phyloP scores from a whole-genome alignment of 192 early-diverging fungal species.

The Backusella australiensis region DNA sequence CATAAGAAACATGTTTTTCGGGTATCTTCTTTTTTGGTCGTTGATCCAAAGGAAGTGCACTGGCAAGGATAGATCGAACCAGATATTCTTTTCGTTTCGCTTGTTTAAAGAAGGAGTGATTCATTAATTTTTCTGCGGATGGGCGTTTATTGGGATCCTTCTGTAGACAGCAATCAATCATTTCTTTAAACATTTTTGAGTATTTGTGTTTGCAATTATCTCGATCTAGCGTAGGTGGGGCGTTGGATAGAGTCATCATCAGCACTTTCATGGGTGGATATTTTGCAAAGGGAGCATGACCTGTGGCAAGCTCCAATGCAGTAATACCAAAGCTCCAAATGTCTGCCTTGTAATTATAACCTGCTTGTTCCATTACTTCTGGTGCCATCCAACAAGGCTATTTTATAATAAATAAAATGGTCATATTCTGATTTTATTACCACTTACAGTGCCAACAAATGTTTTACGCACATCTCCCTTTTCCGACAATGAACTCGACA shows the following conservation, averaged over 20 bases:
- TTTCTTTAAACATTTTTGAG: slow-evolving; percentile 76
- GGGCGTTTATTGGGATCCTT: slow-evolving; percentile 79
- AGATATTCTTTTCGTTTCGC: slow-evolving; percentile 71
- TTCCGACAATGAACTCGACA: slow-evolving; percentile 63
- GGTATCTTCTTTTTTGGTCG: slow-evolving; percentile 57
- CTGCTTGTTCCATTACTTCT: slow-evolving; percentile 89
- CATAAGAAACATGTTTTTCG: slow-evolving; percentile 39
- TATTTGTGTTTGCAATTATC: slow-evolving; percentile 74
- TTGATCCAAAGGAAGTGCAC: slow-evolving; percentile 66
- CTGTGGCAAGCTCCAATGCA: slow-evolving; percentile 78
- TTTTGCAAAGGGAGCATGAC: slow-evolving; percentile 87
- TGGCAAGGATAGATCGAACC: slow-evolving; percentile 51
- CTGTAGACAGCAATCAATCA: slow-evolving; percentile 80
- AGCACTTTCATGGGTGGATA: slow-evolving; percentile 82
- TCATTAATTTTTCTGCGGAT: slow-evolving; percentile 70
- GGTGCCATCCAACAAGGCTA: slow-evolving; percentile 65
- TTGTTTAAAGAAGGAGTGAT: slow-evolving; percentile 74
- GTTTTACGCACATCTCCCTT: slow-evolving; percentile 64
- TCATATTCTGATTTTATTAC: too few species aligned
- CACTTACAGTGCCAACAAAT: slow-evolving; percentile 59
- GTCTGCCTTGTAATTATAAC: slow-evolving; percentile 87
- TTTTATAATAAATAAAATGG: too few species aligned
- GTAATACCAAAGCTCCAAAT: slow-evolving; percentile 94
- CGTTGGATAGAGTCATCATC: slow-evolving; percentile 84
- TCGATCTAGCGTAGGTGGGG: slow-evolving; percentile 80